Evolutionary conservation across 805 yeast species (phyloP).

Genomic region (Isabelozyma heimii): DNA sequence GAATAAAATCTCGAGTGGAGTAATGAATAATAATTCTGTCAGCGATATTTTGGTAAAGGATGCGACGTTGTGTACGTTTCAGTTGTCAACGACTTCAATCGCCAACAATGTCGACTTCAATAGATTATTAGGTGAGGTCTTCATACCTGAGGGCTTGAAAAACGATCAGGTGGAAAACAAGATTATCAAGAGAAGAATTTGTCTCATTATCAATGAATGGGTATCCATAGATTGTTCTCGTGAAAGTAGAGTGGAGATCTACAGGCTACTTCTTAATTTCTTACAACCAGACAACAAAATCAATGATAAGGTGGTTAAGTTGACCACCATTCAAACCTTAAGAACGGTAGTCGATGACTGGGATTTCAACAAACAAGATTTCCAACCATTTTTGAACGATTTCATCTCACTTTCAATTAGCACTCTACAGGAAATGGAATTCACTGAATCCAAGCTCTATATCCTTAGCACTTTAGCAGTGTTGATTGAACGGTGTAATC

Average conservation of each 20-base stretch:
- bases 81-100: slow-evolving; percentile 67
- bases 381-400: slow-evolving; percentile 61
- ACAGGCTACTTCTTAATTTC: slow-evolving; percentile 52
- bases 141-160: slow-evolving; percentile 64
- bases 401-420: slow-evolving; percentile 49
- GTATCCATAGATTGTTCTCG: slow-evolving; percentile 60
- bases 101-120: slow-evolving; percentile 68
- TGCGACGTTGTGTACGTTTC: slow-evolving; percentile 78
- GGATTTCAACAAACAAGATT: slow-evolving; percentile 71
- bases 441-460: slow-evolving; percentile 76
- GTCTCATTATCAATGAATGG: slow-evolving; percentile 82
- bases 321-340: slow-evolving; percentile 72
- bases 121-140: slow-evolving; percentile 51
- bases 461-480: slow-evolving; percentile 66
- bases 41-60: slow-evolving; percentile 68
- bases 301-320: slow-evolving; percentile 76
- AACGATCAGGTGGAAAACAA: slow-evolving; percentile 48
- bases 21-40: slow-evolving; percentile 26
- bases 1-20: slow-evolving; percentile 51
- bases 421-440: slow-evolving; percentile 47
- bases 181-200: slow-evolving; percentile 72
- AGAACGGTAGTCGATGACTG: slow-evolving; percentile 76
- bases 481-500: slow-evolving; percentile 62
- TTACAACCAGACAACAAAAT: slow-evolving; percentile 42
- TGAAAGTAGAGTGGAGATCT: slow-evolving; percentile 56